Base-by-base conservation (phyloP, 305 asterid genomes). In the Solanum aculeatissimum region DNA sequence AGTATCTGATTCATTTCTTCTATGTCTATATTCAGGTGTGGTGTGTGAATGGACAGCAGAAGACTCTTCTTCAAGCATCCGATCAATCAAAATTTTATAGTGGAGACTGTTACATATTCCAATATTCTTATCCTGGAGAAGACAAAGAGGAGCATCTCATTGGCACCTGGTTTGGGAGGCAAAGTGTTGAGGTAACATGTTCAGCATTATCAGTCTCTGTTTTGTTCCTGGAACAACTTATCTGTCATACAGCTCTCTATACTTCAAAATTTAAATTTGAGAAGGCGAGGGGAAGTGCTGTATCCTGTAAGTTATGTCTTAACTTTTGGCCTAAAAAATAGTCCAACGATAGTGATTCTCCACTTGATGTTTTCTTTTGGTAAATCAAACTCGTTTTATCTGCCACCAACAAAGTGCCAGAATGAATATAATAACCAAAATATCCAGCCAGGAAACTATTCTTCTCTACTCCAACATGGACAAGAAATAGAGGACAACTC, bases 91-190 rank as follows among this genome's bases (percentile, higher is more conserved):
- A 95, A 86, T 95, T 97, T 86, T 94, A 93, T 88, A 89, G 95
- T 88, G 99, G 99, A 84, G 99, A 97, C 89, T 97, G 99, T 86
- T 97, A 88, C 85, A 90, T 97, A 87, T 97, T 93, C 88, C 97
- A 95, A 69, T 97, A 97, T 88, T 87, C 99, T 79, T 97, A 93
- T 86, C 88, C 98, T 9, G 99, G 98, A 42, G 97, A 93, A 84
- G 97, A 89, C 57, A 93, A 89, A 66, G 99, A 95, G 88, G 99
- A 97, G 68, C 87, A 88, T 89, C 97, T 97, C 83, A 88, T 97
- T 75, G 99, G 99, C 81, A 97, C 99, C 86, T 97, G 99, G 99
- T 90, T 94, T 32, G 99, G 99, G 84, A 94, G 93, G 90, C 95
- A 92, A 86, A 95, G 98, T 86, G 87, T 91, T 71, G 93, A 93